Conservation (phyloP, 495 filamentous ascomycete genomes). For the Lasiosphaeria ovina region DNA sequence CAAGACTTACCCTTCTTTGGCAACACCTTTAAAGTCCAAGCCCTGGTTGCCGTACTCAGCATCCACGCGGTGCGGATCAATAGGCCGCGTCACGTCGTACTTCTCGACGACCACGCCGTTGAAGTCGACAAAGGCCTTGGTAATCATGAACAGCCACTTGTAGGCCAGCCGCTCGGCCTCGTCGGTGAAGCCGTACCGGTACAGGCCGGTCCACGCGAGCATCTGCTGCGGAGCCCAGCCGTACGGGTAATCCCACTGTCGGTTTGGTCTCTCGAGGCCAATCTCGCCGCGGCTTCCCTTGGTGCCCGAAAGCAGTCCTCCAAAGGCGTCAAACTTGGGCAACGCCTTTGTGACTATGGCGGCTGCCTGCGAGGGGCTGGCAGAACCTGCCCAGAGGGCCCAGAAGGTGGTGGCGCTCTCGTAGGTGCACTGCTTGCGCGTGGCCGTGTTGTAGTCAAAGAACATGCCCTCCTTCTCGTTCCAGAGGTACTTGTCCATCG, state of each 20-base stretch:
- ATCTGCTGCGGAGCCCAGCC: constrained; percentile 99
- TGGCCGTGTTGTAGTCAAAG: constrained; percentile 91
- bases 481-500: constrained; percentile 89
- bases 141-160: constrained; percentile 97
- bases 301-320: constrained; percentile 87
- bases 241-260: constrained; percentile 97
- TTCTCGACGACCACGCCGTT: constrained; percentile 98
- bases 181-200: constrained; percentile 84
- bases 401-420: constrained; percentile 92
- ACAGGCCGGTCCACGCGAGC: constrained; percentile 88
- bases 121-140: constrained; percentile 94
- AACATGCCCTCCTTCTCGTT: constrained; percentile 87
- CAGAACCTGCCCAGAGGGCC: constrained; percentile 91
- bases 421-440: constrained; percentile 70
- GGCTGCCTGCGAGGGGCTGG: constrained; percentile 74
- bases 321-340: constrained; percentile 80
- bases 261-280: constrained; percentile 78
- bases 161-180: constrained; percentile 87
- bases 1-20: constrained; percentile 83
- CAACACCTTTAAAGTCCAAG: constrained; percentile 86
- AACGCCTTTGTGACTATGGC: constrained; percentile 72
- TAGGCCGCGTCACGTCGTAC: constrained; percentile 88
- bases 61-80: constrained; percentile 87
- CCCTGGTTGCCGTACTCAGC: constrained; percentile 99
- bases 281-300: constrained; percentile 79